phyloP scores from a whole-genome alignment of 257 asterid species.

The Primulina huaijiensis region DNA sequence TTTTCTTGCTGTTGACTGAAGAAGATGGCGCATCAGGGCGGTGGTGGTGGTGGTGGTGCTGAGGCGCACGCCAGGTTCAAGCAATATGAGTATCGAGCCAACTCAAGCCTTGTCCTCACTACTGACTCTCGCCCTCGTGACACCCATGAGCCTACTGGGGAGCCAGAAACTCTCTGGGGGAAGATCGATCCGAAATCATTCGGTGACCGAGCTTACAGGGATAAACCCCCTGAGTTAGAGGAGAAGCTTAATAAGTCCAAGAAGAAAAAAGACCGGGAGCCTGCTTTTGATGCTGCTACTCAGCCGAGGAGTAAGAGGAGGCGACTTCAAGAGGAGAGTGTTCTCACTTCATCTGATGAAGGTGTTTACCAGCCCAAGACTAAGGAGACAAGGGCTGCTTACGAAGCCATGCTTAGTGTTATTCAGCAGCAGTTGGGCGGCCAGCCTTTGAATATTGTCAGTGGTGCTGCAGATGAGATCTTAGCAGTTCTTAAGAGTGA shows the following conservation, averaged over 20 bases:
- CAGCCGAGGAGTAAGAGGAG: no score
- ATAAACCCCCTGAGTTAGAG: constrained; percentile 15
- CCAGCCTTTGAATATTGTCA: constrained; percentile 14
- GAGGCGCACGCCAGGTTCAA: constrained; percentile 14
- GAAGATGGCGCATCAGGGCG: constrained; percentile 7
- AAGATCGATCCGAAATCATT: constrained; percentile 12
- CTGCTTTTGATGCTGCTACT: no score
- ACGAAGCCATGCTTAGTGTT: constrained; percentile 17
- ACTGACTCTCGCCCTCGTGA: constrained; percentile 18
- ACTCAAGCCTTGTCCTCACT: constrained; percentile 18
- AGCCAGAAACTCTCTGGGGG: constrained; percentile 15
- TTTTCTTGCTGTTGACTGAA: background rate
- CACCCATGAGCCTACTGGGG: constrained; percentile 20
- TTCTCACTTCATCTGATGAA: constrained; percentile 5
- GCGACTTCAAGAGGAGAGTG: constrained; percentile 12
- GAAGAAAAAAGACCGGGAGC: background rate
- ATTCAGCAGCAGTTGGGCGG: constrained; percentile 20
- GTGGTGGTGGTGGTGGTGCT: constrained; percentile 6
- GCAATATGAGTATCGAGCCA: constrained; percentile 18
- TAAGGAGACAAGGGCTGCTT: constrained; percentile 18
- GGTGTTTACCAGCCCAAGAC: constrained; percentile 21
- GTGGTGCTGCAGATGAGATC: constrained; percentile 17
- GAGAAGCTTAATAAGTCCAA: constrained; percentile 15
- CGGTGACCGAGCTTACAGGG: constrained; percentile 17
- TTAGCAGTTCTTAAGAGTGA: constrained; percentile 13